Evolutionary conservation across 257 asterid species (phyloP), one percentile per base, ranked within the genome.

Genomic region (Primulina huaijiensis): DNA sequence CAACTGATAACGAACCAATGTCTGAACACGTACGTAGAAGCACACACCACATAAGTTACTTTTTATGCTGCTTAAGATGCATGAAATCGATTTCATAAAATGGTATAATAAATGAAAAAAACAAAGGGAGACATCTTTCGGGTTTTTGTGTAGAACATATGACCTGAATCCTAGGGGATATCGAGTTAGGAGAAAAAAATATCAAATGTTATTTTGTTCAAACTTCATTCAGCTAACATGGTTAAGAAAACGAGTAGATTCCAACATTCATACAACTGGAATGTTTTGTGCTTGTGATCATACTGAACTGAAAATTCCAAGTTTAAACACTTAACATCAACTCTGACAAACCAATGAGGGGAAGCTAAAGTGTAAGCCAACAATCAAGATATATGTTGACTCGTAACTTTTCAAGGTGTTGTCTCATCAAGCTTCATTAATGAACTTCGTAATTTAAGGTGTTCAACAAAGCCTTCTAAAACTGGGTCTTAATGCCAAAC

Each of bases 1-100:
- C 72, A 92, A 79, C 77, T 90, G 93, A 68, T 92, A 92, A 34
- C 96, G 85, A 38, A 90, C 90, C 76, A 92, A 78, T 3, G 98
- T 88, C 97, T 90, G 73, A 65, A 71, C 30, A 64, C 30, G 60
- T 21, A 38, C 62, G 56, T 7, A 34, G 21, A 82, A 73, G 21
- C 76, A 70, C 0, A 19, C 10, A 56, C 58, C 40, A 70, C 33
- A 35, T 33, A 33, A 72, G 60, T 76, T 34, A 10, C 9, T 11
- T n/a, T 27, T 31, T 46, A 11, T 14, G 46, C 20, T 14, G 46
- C 20, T 46, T 25, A 16, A 40, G 37, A 34, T 56, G 59, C 19
- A 23, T 6, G 8, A 37, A 46, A 12, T n/a, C 35, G 1, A 71
- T 30, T 11, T 20, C 62, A 29, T 67, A 52, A 40, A 46, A 7